Percentiles rank a stretch among this genome's conserved stretches.
phyloP scores from a whole-genome alignment of 2,329 filamentous ascomycete species.

The Clarireedia paspali region DNA sequence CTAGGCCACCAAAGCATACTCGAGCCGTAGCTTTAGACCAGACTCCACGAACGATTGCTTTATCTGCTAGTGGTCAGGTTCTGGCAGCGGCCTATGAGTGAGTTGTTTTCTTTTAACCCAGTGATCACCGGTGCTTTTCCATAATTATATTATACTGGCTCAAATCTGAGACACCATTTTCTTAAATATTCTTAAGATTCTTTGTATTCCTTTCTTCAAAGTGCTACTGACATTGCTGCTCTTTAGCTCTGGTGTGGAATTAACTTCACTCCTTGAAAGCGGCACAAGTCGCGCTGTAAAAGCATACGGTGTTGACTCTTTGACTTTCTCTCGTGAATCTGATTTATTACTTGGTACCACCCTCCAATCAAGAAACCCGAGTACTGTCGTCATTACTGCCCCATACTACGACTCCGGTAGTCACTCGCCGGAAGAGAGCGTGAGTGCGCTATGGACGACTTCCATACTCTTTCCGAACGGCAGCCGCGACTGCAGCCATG shows the following conservation, averaged over 20 bases:
- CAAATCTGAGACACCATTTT: neutral
- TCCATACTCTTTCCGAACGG: constrained; percentile 78
- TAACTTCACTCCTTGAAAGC: constrained; percentile 63
- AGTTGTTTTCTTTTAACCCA: neutral
- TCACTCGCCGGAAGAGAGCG: constrained; percentile 55
- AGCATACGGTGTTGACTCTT: constrained; percentile 65
- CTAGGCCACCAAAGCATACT: constrained; percentile 58
- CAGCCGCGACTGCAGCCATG: constrained; percentile 72
- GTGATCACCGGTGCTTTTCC: neutral
- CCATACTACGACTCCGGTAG: constrained; percentile 71
- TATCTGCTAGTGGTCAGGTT: constrained; percentile 76
- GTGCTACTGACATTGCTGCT: neutral
- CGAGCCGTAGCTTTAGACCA: constrained; percentile 73
- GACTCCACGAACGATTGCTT: constrained; percentile 66
- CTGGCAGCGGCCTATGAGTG: constrained; percentile 76
- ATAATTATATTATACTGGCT: neutral
- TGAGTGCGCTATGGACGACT: constrained; percentile 75
- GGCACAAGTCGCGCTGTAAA: constrained; percentile 63
- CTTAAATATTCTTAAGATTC: neutral
- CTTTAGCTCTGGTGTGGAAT: constrained; percentile 65
- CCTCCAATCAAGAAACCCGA: constrained; percentile 53
- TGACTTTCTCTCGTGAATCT: constrained; percentile 71
- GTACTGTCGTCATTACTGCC: constrained; percentile 63
- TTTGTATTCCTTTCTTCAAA: neutral
- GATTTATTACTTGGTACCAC: constrained; percentile 74